Base-by-base conservation (phyloP, 805 yeast genomes). In the Teunomyces aglyptinius region DNA sequence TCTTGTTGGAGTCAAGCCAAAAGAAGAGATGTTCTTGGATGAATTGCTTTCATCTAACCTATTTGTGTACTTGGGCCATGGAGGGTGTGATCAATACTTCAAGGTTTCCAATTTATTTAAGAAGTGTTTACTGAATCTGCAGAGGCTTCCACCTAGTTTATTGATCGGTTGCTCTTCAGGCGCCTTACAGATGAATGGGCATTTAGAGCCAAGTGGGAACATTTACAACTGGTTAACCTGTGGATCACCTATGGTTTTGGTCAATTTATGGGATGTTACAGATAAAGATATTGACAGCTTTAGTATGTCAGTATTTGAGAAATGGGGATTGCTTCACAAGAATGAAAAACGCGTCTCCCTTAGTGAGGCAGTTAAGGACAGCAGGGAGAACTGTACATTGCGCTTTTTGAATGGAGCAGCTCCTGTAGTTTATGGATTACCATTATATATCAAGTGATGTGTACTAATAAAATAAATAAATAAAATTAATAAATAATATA, bases 181-280 rank as follows among this genome's bases (percentile, higher is more conserved):
- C 0, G 69, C 78, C 0, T 65, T 89, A 42, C 73, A 75, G 15
- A 65, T 64, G 8, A 72, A 73, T 46, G 94, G 91, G 2, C 60
- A 74, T 6, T 73, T 86, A 47, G 89, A 83, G 51, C 84, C 94
- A 0, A 75, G 78, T 51, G 96, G 97, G 1, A 86, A 92, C 2
- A 78, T 89, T 0, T 76, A 79, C 53, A 81, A 86, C 43, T 90
- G 90, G 73, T 62, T 94, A 22, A 68, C 78, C 7, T 94, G 90
- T 18, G 96, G 96, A 0, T 80, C 89, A 41, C 94, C 96, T 0
- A 76, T 86, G 82, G 76, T 89, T 1, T 67, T 94, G 31, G 97
- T 89, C 0, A 89, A 89, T 57, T 65, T 94, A 47, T 94, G 99
- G 99, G 97, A 90, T 63, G 97, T 94, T 4, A 94, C 98, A 0